Evolutionary conservation across 2,329 filamentous ascomycete genomes (phyloP), one percentile per base, ranked within the genome.

Genomic region (Ploettnerulaceae sp.): DNA sequence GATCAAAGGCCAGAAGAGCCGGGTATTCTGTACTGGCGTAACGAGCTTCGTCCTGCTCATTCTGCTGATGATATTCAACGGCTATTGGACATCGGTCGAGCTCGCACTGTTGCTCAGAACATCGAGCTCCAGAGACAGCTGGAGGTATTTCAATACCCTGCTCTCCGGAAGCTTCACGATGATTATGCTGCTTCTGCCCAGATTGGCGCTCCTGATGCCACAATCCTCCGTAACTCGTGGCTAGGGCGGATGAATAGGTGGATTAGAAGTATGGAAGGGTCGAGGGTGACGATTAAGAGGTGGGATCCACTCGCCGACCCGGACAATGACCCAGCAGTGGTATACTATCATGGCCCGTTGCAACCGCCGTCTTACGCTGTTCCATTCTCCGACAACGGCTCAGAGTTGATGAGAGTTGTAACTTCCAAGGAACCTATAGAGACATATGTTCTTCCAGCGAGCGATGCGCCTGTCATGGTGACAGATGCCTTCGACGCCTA

Each of bases 291-390:
- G 12, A 44, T 52, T 14, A 38, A 40, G 12, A 31, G 8, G 8
- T 29, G 22, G 4, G 28, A 37, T 20, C 20, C 35, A 9, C n/a
- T 17, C 15, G 12, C 35, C 3, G 37, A 49, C 29, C 45, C 42
- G 9, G 39, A 44, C 14, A 49, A 53, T 26, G 51, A 53, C 37
- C 51, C 51, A 11, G 18, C 26, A 4, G 34, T 46, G 7, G 41
- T 53, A 5, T 53, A 53, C 20, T 53, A 43, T 20, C 45, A 33
- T 22, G 48, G 45, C 1, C 34, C 47, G 5, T 15, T 44, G 2
- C 15, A 12, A 12, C 12, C n/a, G n/a, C n/a, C n/a, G n/a, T n/a
- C n/a, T n/a, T n/a, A n/a, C n/a, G n/a, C n/a, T n/a, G n/a, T n/a
- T n/a, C n/a, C n/a, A n/a, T n/a, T n/a, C n/a, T n/a, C n/a, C n/a